Conservation (phyloP, 371 early-diverging fungal species). For the Syncephalastrum monosporum region DNA sequence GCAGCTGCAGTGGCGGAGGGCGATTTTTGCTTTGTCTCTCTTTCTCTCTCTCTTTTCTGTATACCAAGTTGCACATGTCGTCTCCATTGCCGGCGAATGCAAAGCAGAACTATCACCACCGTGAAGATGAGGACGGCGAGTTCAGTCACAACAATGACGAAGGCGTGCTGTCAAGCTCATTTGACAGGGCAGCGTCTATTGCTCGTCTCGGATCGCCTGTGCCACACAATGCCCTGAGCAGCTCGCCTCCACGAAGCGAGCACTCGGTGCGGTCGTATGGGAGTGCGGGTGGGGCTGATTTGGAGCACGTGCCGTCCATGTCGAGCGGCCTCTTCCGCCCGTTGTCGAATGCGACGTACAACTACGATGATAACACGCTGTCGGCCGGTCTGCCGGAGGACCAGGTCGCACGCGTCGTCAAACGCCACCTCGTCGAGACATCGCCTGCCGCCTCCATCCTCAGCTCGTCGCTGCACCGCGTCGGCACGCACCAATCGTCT, state of each 20-base stretch:
- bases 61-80: conserved; percentile 22
- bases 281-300: conserved; percentile 18
- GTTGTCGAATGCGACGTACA: conserved; percentile 32
- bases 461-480: conserved; percentile 19
- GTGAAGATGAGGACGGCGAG: conserved; percentile 7
- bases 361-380: conserved; percentile 39
- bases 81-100: conserved; percentile 53
- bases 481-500: conserved; percentile 9
- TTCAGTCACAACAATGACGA: conserved; percentile 1
- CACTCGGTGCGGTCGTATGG: conserved; percentile 35
- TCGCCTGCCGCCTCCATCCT: conserved; percentile 32
- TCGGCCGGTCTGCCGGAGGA: conserved; percentile 59
- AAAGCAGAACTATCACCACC: conserved; percentile 34
- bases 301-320: conserved; percentile 29
- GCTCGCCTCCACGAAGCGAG: conserved; percentile 25
- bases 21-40: conserved; percentile 1
- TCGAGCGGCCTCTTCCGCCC: conserved; percentile 35
- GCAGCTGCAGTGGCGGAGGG: conserved; percentile 2
- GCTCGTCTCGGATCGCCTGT: conserved; percentile 39
- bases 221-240: conserved; percentile 16
- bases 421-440: conserved; percentile 62
- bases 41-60: not conserved
- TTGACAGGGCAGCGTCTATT: conserved; percentile 30
- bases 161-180: conserved; percentile 25
- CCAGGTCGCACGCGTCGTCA: conserved; percentile 67